These are phyloP conservation scores for Lotmaria passim DNA, from an alignment of 208 protist genomes.

Conservation along the genomic window DNA sequence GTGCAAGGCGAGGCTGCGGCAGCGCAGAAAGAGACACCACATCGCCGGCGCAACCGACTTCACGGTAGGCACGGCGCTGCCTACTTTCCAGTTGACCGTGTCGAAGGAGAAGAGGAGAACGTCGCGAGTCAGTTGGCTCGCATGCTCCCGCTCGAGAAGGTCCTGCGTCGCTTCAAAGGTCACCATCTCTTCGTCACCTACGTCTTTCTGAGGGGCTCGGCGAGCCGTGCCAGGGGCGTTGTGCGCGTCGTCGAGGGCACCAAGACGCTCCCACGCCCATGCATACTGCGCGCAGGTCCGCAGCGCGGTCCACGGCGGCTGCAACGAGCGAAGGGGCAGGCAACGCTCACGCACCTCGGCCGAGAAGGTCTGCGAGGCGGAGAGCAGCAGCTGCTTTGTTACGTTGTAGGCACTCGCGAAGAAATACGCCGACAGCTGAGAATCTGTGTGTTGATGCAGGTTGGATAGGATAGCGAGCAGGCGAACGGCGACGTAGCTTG, in stretches of 20 bases:
- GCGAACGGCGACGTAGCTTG: neutral
- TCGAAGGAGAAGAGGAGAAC: conserved; percentile 28
- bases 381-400: neutral
- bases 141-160: conserved; percentile 19
- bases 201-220: no score
- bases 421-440: neutral
- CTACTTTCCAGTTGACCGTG: conserved; percentile 22
- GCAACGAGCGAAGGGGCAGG: conserved; percentile 8
- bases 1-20: conserved; percentile 21
- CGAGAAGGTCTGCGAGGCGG: neutral
- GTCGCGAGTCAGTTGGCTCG: conserved; percentile 18
- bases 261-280: conserved; percentile 3
- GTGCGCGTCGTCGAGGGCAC: neutral
- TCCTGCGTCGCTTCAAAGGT: conserved; percentile 1
- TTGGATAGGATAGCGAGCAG: neutral
- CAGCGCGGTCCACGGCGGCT: conserved; percentile 15
- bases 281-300: conserved; percentile 8
- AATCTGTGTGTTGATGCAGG: no score
- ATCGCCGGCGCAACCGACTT: conserved; percentile 19
- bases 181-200: neutral
- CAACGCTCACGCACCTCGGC: neutral
- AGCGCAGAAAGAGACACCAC: conserved; percentile 31
- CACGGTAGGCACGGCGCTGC: conserved; percentile 25
- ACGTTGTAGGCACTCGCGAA: neutral
- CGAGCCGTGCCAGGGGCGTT: neutral